Evolutionary conservation across 805 yeast species (phyloP), one percentile per base, ranked within the genome.

Genomic region (Ogataea nakhonphanomensis): DNA sequence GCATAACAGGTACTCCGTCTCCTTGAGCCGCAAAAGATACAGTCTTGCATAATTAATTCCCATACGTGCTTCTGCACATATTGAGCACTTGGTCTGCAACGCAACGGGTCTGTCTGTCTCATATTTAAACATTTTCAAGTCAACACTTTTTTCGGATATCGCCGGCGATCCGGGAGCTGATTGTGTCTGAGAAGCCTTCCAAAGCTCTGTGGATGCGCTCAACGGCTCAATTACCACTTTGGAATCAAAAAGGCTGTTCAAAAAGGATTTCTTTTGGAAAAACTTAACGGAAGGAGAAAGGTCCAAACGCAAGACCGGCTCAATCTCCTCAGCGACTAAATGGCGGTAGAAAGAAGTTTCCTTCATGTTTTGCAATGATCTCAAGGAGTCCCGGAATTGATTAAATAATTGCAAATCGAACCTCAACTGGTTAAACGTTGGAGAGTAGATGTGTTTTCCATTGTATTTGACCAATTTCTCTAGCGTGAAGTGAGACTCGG

Each of bases 211-310:
- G 29, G 83, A 73, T 0, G 91, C 90, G 37, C 87, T 78, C 7
- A 90, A 75, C 0, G 99, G 99, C 61, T 89, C 95, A 28, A 91
- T 80, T 3, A 79, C 71, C 5, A 87, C 88, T 31, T 83, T 72
- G 3, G 95, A 95, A 37, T 89, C 96, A 24, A 84, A 74, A 47
- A 91, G 70, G 12, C 81, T 73, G 33, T 70, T 62, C 70, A 89
- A 68, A 40, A 90, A 72, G 9, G 79, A 65, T 41, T 84, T 71
- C 46, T 76, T 73, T 25, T 58, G 53, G 36, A 70, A 76, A 41
- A 81, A 71, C 77, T 80, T 81, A 36, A 81, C 60, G 12, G 82
- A 79, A 2, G 81, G 78, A 0, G 90, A 80, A 30, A 63, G 57
- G 43, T 83, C 90, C 20, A 84, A 61, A 46, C 78, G 73, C 28